These are phyloP conservation scores for Sclerotinia sclerotiorum DNA, from an alignment of 2,329 filamentous ascomycete species.

Conservation along the genomic window DNA sequence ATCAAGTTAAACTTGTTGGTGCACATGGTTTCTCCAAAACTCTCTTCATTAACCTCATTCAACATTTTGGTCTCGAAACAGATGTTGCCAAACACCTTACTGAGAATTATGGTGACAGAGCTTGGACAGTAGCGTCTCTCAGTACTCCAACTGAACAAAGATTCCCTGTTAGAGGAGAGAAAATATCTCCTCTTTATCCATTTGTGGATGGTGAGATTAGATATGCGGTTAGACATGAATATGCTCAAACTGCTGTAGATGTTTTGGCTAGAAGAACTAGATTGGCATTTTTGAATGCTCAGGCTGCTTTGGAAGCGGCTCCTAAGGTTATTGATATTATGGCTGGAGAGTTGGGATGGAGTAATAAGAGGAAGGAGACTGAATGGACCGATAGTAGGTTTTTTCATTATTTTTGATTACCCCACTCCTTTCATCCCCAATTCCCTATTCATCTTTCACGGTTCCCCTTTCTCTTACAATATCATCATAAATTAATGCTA, in stretches of 20 bases:
- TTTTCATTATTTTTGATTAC: slow-evolving; percentile 28
- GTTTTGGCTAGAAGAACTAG: slow-evolving; percentile 82
- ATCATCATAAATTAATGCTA: slow-evolving; percentile 4
- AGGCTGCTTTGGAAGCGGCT: slow-evolving; percentile 83
- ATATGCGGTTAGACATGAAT: slow-evolving; percentile 85
- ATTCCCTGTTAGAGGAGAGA: slow-evolving; percentile 79
- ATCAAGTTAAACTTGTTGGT: slow-evolving; percentile 76
- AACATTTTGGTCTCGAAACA: slow-evolving; percentile 88
- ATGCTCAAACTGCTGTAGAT: slow-evolving; percentile 87
- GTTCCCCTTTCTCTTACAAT: not conserved
- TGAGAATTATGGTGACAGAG: slow-evolving; percentile 85
- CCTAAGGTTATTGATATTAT: slow-evolving; percentile 87
- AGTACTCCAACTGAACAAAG: slow-evolving; percentile 73
- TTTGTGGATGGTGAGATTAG: slow-evolving; percentile 91
- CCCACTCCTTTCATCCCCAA: not conserved
- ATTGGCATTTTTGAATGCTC: slow-evolving; percentile 86
- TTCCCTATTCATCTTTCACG: not conserved
- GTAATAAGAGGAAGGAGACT: slow-evolving; percentile 64
- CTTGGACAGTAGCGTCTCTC: slow-evolving; percentile 84
- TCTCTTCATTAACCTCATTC: slow-evolving; percentile 91
- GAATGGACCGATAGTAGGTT: slow-evolving; percentile 77
- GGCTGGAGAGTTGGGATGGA: slow-evolving; percentile 80
- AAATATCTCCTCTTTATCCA: slow-evolving; percentile 78
- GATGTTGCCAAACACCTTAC: slow-evolving; percentile 88
- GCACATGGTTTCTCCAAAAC: slow-evolving; percentile 87